phyloP scores from a whole-genome alignment of 441 rosid genomes.

The Arabidopsis lyrata region DNA sequence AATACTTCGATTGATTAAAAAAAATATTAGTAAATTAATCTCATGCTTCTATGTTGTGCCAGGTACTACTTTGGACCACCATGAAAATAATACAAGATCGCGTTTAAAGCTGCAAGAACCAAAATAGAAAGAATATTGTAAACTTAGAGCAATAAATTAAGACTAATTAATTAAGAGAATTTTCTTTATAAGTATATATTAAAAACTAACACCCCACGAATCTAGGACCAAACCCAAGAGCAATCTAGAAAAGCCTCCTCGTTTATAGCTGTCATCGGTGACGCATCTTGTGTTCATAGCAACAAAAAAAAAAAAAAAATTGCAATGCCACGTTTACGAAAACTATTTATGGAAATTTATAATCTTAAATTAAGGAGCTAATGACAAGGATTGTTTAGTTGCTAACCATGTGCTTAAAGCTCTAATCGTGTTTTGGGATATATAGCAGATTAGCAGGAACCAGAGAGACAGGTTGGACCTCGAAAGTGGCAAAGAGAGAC shows the following conservation, averaged over 20 bases:
- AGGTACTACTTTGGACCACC: constrained; percentile 47
- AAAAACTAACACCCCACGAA: constrained; percentile 48
- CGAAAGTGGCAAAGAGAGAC: constrained; percentile 27
- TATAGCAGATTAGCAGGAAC: constrained; percentile 2
- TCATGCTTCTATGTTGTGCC: constrained; percentile 45
- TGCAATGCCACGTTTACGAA: constrained; percentile 27
- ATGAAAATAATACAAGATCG: constrained; percentile 39
- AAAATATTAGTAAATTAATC: background rate
- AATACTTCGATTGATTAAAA: constrained; percentile 20
- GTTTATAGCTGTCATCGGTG: constrained; percentile 32
- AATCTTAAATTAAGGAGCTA: constrained; percentile 41
- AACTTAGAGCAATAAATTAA: background rate
- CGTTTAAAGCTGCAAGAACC: constrained; percentile 35
- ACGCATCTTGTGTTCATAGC: constrained; percentile 8
- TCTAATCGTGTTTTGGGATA: constrained; percentile 29
- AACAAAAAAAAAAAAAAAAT: too few relatives aligned
- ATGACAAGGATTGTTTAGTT: constrained; percentile 36
- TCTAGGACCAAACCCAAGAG: constrained; percentile 51
- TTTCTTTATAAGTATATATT: background rate
- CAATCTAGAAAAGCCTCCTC: constrained; percentile 47
- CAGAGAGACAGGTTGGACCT: constrained; percentile 52
- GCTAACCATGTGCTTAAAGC: constrained; percentile 62
- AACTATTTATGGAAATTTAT: constrained; percentile 29
- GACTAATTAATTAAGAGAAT: constrained; percentile 2
- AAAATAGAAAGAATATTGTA: constrained; percentile 33